Evolutionary conservation across 345 rosid genomes (phyloP), one percentile per base, ranked within the genome.

Genomic region (Punica granatum): DNA sequence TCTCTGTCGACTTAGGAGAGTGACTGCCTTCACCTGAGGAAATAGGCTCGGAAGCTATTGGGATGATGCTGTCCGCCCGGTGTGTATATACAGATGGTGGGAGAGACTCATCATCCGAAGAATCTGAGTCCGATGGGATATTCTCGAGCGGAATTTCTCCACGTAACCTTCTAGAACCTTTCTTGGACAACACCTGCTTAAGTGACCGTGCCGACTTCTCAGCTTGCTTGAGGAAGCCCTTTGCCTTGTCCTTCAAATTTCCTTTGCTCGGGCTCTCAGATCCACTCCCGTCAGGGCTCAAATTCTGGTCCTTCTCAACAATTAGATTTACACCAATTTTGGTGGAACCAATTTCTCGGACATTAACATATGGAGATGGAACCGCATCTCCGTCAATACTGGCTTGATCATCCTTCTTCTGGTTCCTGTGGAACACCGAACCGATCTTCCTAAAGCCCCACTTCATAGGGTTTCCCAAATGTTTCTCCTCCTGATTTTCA

Each of bases 131-230:
- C 18, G 65, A 67, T 62, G 42, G 46, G 44, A 42, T 63, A 35
- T 42, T 39, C 3, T 28, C 60, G 18, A 28, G 15, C 3, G 33
- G 25, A 42, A 33, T 16, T 14, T 63, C 66, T 39, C 36, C 79
- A 37, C 9, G 71, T 23, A 73, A 67, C 60, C 66, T 81, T 72
- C 70, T 79, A 31, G 97, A 88, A 33, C 89, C 89, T 83, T 83
- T 94, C 39, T 77, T 82, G 6, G 97, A 88, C 68, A 94, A 75
- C 0, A 37, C 87, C 46, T 88, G 83, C 76, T 84, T 93, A 37
- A 90, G 5, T 44, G 66, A 61, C 49, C 77, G 82, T 58, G 96
- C 95, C 54, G 88, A 86, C 34, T 82, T 88, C 74, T 64, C 98
- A 44, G 96, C 90, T 13, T 83, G 86, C 74, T 81, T 90, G n/a